Evolutionary conservation across 192 early-diverging fungal genomes (phyloP), one percentile per base, ranked within the genome.

Genomic region (Coemansia sp.): DNA sequence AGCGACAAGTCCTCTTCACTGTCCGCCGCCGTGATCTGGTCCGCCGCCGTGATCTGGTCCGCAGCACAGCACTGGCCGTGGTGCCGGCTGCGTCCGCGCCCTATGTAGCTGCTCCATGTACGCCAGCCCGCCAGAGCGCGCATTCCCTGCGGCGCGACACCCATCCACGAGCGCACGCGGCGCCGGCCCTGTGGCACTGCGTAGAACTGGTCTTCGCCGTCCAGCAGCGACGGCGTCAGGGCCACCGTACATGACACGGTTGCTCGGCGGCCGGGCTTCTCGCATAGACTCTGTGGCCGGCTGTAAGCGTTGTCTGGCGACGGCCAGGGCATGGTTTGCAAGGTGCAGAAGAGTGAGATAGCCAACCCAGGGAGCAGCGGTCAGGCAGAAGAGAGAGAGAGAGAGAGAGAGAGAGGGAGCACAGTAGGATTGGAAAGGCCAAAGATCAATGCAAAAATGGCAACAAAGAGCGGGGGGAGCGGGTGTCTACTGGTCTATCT

Each of bases 221-320:
- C 30, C 13, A 4, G 17, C 11, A 35, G 5, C 13, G 33, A 16
- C 7, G 62, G 50, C 2, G 26, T n/a, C 5, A 53, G 40, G n/a
- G 41, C 38, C 34, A 49, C 38, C 12, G 46, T 49, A 42, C 49
- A 56, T 17, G 59, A 51, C 14, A 62, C 51, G 14, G 66, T 69
- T 13, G 54, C 54, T 27, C 54, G 48, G 14, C 54, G 65, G 31
- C 31, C 22, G 36, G 18, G 21, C 6, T 8, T 4, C 28, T 16
- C 21, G 27, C 23, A 3, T 17, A 4, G 26, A 17, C 14, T 19
- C 27, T 19, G 26, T 16, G 12, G n/a, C 27, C n/a, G n/a, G n/a
- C n/a, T n/a, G n/a, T n/a, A n/a, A n/a, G n/a, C n/a, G n/a, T n/a
- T n/a, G n/a, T n/a, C n/a, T n/a, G n/a, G n/a, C n/a, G n/a, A n/a